Base-by-base conservation (phyloP, 2,329 filamentous ascomycete species). In the Penicillium sp. region DNA sequence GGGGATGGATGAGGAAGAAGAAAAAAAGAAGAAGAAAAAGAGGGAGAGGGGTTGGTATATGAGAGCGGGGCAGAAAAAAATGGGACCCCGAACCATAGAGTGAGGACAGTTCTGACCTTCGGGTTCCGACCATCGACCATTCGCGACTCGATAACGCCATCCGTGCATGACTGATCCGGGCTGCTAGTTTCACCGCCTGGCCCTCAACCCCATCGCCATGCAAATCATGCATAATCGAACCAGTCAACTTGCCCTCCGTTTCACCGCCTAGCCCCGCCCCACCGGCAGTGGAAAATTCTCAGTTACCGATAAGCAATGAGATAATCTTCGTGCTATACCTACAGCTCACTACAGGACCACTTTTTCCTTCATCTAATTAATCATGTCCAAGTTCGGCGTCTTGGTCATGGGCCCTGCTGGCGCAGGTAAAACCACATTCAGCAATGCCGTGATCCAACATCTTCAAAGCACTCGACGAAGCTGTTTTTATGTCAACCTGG, bases 401-500 rank as follows among this genome's bases (percentile, higher is more conserved):
- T 88, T 98, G 77, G 88, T 98, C 59, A 96, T 98, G 89, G 95
- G 95, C 74, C 95, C 93, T 59, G 93, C 95, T 21, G 95, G 93
- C 65, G 93, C 92, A 22, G 95, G 95, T 78, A 99, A 96, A 85
- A 96, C 93, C 27, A 99, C 95, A 60, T 99, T 99, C 77, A 97
- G 92, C 81, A 89, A 90, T 57, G 87, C 91, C 66, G 84, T 99
- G 68, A 97, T 98, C 73, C 92, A 95, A 59, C 91, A 98, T 71
- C 87, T 98, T 26, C 87, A 91, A 68, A 90, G 92, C 72, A 93
- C 91, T 76, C 90, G 91, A 55, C 90, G 93, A n/a, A 96, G 92
- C 49, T 90, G 90, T 76, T 96, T 96, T 83, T 99, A 98, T 78
- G 89, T 99, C 73, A 99, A 99, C 78, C 91, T 99, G 69, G 95